A percentile compares a stretch with the other conserved stretches of the same genome.
These are phyloP conservation scores for Trametes sp. DNA, from an alignment of 1,284 basidiomycete genomes.

Conservation along the genomic window DNA sequence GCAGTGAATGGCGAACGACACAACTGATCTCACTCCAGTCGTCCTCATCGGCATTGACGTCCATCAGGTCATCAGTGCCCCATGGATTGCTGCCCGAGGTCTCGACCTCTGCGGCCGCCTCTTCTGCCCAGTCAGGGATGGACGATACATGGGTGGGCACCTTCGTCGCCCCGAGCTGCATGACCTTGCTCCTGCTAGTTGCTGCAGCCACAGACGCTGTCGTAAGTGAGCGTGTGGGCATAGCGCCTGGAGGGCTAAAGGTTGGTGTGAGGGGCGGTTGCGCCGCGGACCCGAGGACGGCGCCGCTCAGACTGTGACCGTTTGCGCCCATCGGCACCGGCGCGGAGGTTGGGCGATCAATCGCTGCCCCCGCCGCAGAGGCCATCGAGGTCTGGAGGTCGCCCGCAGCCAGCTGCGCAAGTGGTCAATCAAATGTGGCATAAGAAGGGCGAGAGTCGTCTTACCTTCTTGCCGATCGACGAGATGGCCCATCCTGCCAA, in stretches of 20 bases:
- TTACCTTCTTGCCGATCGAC: constrained; percentile 80
- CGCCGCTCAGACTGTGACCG: constrained; percentile 26
- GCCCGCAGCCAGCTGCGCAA: constrained; percentile 68
- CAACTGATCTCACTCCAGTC: constrained; percentile 90
- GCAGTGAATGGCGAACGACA: constrained; percentile 20
- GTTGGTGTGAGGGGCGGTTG: constrained; percentile 35
- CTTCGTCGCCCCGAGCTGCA: constrained; percentile 76
- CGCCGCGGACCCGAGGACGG: constrained; percentile 19
- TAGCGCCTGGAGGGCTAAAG: constrained; percentile 15
- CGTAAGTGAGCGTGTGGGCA: constrained; percentile 26
- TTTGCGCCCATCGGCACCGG: constrained; percentile 30
- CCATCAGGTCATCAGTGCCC: constrained; percentile 84
- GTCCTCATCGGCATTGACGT: constrained; percentile 89
- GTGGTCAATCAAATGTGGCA: not conserved
- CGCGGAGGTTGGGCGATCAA: constrained; percentile 42
- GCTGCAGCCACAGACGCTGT: constrained; percentile 23
- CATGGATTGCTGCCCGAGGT: constrained; percentile 57
- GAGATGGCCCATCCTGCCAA: constrained; percentile 96
- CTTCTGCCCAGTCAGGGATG: constrained; percentile 63
- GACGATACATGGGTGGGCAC: constrained; percentile 39
- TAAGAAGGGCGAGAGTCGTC: constrained; percentile 2
- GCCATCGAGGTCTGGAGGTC: constrained; percentile 77
- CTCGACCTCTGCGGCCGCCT: constrained; percentile 56
- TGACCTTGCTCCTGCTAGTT: constrained; percentile 54
- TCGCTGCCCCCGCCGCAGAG: constrained; percentile 32